These are phyloP conservation scores for Candida oleophila DNA, from an alignment of 805 yeast genomes.

Conservation along the genomic window DNA sequence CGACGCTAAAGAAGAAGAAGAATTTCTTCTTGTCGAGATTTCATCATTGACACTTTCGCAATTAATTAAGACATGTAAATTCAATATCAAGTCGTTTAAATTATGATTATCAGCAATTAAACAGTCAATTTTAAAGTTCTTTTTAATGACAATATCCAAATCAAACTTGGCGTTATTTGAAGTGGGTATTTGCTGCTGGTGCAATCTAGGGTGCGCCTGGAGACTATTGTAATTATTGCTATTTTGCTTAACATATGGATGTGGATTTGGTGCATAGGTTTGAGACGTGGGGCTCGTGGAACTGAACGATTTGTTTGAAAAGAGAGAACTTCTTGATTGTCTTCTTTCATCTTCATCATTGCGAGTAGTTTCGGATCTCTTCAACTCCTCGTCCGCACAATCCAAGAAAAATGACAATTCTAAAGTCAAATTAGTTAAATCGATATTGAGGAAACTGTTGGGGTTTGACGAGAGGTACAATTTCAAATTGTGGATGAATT, in stretches of 20 bases:
- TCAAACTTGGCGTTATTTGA: slow-evolving; percentile 27
- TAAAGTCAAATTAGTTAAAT: slow-evolving; percentile 59
- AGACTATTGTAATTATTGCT: not conserved
- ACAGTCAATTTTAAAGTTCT: slow-evolving; percentile 34
- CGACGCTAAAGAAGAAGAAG: slow-evolving; percentile 1
- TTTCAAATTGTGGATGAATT: slow-evolving; percentile 29
- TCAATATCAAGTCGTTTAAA: slow-evolving; percentile 31
- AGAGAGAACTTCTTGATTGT: not conserved
- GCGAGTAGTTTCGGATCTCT: slow-evolving; percentile 1
- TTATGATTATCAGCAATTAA: slow-evolving; percentile 34
- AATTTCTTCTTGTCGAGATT: not conserved
- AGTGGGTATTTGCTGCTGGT: slow-evolving; percentile 1
- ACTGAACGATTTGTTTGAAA: not conserved
- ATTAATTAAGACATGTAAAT: slow-evolving; percentile 33
- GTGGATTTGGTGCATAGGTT: not conserved
- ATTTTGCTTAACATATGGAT: not conserved
- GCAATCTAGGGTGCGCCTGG: not conserved
- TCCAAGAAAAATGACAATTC: slow-evolving; percentile 45
- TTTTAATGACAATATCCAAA: slow-evolving; percentile 28
- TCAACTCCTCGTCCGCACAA: slow-evolving; percentile 9
- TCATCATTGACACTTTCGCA: slow-evolving; percentile 20
- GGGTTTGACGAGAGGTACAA: slow-evolving; percentile 39
- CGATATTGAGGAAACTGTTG: slow-evolving; percentile 59
- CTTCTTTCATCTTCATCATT: not conserved
- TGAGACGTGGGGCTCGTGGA: slow-evolving; percentile 4